Percentiles rank a stretch among this genome's conserved stretches.
phyloP scores from a whole-genome alignment of 106 monocot genomes.

The Phalaenopsis equestris region DNA sequence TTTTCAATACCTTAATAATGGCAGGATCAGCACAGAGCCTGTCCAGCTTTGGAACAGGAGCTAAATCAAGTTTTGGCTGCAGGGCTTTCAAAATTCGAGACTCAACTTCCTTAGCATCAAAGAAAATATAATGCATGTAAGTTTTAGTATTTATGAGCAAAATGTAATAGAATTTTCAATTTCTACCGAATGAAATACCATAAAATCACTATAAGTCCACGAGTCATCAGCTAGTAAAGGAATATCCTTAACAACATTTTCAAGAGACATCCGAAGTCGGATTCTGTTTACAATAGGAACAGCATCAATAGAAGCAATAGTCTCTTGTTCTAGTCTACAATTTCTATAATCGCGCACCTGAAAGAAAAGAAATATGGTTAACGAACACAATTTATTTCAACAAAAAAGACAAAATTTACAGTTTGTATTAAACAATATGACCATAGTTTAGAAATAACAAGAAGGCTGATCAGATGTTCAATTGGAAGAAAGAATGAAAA shows the following conservation, averaged over 20 bases:
- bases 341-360: slow-evolving; percentile 88
- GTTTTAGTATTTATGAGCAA: neutral
- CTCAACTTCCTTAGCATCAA: slow-evolving; percentile 72
- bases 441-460: neutral
- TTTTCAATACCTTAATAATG: slow-evolving; percentile 43
- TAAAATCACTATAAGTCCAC: slow-evolving; percentile 86
- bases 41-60: slow-evolving; percentile 66
- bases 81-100: slow-evolving; percentile 73
- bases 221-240: slow-evolving; percentile 78
- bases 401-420: neutral
- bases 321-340: slow-evolving; percentile 39
- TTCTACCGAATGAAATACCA: slow-evolving; percentile 33
- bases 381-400: neutral
- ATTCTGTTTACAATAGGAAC: slow-evolving; percentile 61
- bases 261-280: slow-evolving; percentile 71
- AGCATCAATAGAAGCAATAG: slow-evolving; percentile 15
- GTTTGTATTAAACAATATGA: neutral
- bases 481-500: neutral
- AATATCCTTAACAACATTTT: slow-evolving; percentile 93
- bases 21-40: slow-evolving; percentile 48
- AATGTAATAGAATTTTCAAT: slow-evolving; percentile 1
- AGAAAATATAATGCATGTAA: neutral
- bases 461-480: neutral
- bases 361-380: slow-evolving; percentile 7
- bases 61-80: slow-evolving; percentile 69